Evolutionary conservation across 441 rosid species (phyloP).

Genomic region (Aquilaria agallochum): DNA sequence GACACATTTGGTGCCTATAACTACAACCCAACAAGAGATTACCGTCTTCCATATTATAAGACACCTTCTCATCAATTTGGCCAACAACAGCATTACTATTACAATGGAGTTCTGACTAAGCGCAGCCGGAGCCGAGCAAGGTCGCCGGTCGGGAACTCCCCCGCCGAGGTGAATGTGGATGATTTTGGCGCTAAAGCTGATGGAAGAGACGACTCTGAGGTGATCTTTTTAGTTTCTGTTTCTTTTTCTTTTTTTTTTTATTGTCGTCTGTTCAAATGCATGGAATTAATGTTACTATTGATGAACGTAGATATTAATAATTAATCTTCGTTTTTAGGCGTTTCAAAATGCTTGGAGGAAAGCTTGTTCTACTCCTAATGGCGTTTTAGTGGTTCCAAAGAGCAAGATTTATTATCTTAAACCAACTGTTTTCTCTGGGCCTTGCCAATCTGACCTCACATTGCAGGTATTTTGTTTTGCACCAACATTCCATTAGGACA

Average conservation of each 20-base stretch:
- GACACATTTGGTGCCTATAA: too few species aligned
- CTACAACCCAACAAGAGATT: too few species aligned
- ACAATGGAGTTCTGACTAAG: too few species aligned
- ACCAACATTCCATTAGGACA: not conserved
- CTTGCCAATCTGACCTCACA: constrained; percentile 6
- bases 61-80: too few species aligned
- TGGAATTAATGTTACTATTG: too few species aligned
- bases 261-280: too few species aligned
- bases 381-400: not conserved
- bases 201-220: constrained; percentile 71
- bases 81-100: too few species aligned
- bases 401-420: not conserved
- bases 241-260: too few species aligned
- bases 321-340: not conserved
- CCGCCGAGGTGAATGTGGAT: constrained; percentile 48
- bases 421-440: constrained; percentile 2
- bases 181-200: constrained; percentile 71
- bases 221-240: constrained; percentile 10
- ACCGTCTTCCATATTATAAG: too few species aligned
- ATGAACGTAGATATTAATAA: too few species aligned
- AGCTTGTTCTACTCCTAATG: constrained; percentile 1
- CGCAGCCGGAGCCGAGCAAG: too few species aligned
- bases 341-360: constrained; percentile 7
- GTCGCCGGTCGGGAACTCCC: not conserved
- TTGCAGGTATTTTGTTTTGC: not conserved